A percentile compares a stretch with the other conserved stretches of the same genome.
Evolutionary conservation across 1,284 basidiomycete species (phyloP).

Genomic region (Ganoderma meredithae): DNA sequence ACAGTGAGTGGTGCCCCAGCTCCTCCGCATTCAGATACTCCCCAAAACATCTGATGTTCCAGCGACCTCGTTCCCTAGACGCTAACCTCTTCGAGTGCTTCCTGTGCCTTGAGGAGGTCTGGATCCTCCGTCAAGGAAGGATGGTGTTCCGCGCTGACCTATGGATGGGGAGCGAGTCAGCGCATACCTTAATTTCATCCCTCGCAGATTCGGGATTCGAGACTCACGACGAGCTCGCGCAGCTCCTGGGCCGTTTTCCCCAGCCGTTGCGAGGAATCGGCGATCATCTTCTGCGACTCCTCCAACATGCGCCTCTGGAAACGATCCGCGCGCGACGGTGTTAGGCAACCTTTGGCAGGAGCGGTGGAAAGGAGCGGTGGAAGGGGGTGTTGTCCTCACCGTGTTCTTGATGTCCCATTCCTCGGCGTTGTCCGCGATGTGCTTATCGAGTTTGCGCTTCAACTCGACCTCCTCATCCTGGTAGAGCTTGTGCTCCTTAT

Average conservation of each 20-base stretch:
- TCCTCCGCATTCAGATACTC: slow-evolving; percentile 2
- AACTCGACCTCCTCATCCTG: slow-evolving; percentile 71
- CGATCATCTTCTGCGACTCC: slow-evolving; percentile 85
- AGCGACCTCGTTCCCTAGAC: slow-evolving; percentile 23
- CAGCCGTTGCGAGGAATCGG: slow-evolving; percentile 67
- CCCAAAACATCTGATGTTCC: neutral
- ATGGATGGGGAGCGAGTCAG: neutral
- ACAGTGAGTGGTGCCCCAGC: slow-evolving; percentile 28
- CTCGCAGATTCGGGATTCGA: neutral
- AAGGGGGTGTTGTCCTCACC: slow-evolving; percentile 53
- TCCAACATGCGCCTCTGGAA: slow-evolving; percentile 62
- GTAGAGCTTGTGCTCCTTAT: slow-evolving; percentile 79
- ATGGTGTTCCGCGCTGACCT: slow-evolving; percentile 60
- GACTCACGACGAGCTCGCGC: slow-evolving; percentile 73
- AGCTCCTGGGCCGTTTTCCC: slow-evolving; percentile 70
- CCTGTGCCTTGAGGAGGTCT: slow-evolving; percentile 66
- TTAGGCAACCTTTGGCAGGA: slow-evolving; percentile 1
- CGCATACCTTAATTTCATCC: neutral
- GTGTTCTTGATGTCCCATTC: slow-evolving; percentile 85
- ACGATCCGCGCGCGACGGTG: slow-evolving; percentile 4
- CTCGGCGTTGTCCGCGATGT: slow-evolving; percentile 68
- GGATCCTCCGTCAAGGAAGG: slow-evolving; percentile 56
- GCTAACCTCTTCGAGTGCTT: slow-evolving; percentile 55
- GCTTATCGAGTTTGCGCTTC: slow-evolving; percentile 66
- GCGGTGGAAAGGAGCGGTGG: slow-evolving; percentile 4